phyloP scores from a whole-genome alignment of 2,329 filamentous ascomycete species.

The Ascochyta rabiei region DNA sequence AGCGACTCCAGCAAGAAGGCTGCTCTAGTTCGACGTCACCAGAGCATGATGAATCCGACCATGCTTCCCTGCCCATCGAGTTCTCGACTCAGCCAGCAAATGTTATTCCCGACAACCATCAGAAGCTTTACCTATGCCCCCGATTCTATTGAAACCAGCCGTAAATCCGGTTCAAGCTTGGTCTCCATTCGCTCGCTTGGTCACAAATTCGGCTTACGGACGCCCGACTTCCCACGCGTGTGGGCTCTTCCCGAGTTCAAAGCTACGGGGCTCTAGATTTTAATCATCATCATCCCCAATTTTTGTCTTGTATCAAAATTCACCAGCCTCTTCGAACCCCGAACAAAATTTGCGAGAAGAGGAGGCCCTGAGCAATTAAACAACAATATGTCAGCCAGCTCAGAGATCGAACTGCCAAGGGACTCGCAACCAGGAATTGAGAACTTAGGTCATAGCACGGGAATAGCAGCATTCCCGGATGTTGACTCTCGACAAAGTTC shows the following conservation, averaged over 20 bases:
- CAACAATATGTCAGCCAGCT: conserved; percentile 42
- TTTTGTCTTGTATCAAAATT: background rate
- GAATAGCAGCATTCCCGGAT: conserved; percentile 37
- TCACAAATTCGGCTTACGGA: background rate
- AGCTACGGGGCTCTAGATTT: conserved; percentile 11
- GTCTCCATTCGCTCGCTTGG: conserved; percentile 12
- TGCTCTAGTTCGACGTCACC: background rate
- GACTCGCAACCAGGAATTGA: conserved; percentile 23
- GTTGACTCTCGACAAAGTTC: conserved; percentile 12
- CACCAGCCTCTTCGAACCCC: conserved; percentile 1
- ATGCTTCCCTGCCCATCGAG: background rate
- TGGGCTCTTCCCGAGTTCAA: conserved; percentile 4
- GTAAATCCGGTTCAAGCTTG: conserved; percentile 10
- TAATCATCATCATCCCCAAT: conserved; percentile 9
- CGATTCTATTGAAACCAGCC: conserved; percentile 3
- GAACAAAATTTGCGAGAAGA: background rate
- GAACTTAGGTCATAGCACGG: conserved; percentile 24
- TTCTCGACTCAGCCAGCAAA: background rate
- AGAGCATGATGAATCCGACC: background rate
- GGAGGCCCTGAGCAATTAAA: background rate
- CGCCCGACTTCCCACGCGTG: conserved; percentile 5
- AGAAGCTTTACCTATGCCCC: background rate
- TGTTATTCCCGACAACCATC: conserved; percentile 16
- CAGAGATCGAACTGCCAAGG: conserved; percentile 44
- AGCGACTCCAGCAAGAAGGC: background rate